Evolutionary conservation across 2,329 filamentous ascomycete genomes (phyloP), one percentile per base, ranked within the genome.

Genomic region (Penicillium nordicum): DNA sequence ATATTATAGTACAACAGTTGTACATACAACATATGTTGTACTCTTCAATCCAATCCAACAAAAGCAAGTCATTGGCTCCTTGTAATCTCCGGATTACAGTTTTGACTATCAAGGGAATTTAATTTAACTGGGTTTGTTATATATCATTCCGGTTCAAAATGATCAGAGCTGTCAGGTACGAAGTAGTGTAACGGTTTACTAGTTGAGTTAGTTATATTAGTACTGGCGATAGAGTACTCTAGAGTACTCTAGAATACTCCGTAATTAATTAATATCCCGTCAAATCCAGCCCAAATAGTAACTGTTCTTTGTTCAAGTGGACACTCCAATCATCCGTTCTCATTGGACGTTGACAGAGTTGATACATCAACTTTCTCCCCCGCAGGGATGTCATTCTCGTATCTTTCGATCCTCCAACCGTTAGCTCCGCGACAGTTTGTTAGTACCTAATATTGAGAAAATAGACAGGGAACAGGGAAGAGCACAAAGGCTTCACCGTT

Each of bases 91-190:
- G 49, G 29, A 18, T 44, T 44, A 32, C 5, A 25, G 29, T 51
- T 30, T 29, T 5, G 11, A 44, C 38, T 23, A 30, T 5, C 4
- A 40, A 40, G 21, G 12, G 16, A 10, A 45, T 29, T 40, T 34
- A 44, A 34, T 55, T 14, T 51, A 27, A 45, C 29, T 43, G 45
- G 43, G 29, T 50, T 54, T 43, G 18, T 5, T 54, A 54, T 50
- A 50, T 30, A 49, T 53, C 41, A 44, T 36, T 29, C 30, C 14
- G 8, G 30, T 27, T 23, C 16, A 23, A 6, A 36, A 37, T 14
- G 30, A 36, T 43, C 43, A 37, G 44, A 54, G 45, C 38, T 50
- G 30, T 50, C 46, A 29, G 12, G 27, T 43, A 27, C n/a, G 8
- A 18, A 30, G 8, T 29, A n/a, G 44, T 32, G 30, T 34, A 21